Conservation (phyloP, 805 yeast species). For the Yarrowia divulgata region DNA sequence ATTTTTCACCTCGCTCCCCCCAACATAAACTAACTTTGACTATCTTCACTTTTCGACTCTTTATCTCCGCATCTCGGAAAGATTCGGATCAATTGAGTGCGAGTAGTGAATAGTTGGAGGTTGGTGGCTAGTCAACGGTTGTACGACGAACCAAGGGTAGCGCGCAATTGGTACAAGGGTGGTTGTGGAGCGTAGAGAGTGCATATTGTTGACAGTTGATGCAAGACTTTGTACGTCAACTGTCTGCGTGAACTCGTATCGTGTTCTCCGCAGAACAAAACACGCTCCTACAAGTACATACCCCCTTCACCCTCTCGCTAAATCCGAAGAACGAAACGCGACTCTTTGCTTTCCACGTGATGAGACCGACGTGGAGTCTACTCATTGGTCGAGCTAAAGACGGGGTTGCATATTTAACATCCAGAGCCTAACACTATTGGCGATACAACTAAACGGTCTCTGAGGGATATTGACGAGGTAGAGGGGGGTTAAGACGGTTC, state of each 20-base stretch:
- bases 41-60: constrained; percentile 8
- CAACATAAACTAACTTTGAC: not conserved
- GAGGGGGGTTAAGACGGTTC: not conserved
- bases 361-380: constrained; percentile 14
- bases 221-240: too few relatives aligned
- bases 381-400: constrained; percentile 31
- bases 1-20: too few relatives aligned
- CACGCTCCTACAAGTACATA: too few relatives aligned
- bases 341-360: constrained; percentile 23
- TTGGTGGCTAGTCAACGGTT: too few relatives aligned
- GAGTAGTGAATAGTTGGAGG: not conserved
- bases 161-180: too few relatives aligned
- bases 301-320: not conserved
- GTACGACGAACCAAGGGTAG: too few relatives aligned
- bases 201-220: too few relatives aligned
- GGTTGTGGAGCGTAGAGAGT: too few relatives aligned
- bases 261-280: too few relatives aligned
- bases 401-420: not conserved
- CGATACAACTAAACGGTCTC: constrained; percentile 16
- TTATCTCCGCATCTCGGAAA: constrained; percentile 36
- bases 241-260: too few relatives aligned
- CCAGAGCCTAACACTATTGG: constrained; percentile 10
- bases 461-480: constrained; percentile 6
- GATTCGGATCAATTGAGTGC: constrained; percentile 6
- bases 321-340: constrained; percentile 12